Conservation (phyloP, 2,329 filamentous ascomycete genomes). For the Xylariaceae sp. region DNA sequence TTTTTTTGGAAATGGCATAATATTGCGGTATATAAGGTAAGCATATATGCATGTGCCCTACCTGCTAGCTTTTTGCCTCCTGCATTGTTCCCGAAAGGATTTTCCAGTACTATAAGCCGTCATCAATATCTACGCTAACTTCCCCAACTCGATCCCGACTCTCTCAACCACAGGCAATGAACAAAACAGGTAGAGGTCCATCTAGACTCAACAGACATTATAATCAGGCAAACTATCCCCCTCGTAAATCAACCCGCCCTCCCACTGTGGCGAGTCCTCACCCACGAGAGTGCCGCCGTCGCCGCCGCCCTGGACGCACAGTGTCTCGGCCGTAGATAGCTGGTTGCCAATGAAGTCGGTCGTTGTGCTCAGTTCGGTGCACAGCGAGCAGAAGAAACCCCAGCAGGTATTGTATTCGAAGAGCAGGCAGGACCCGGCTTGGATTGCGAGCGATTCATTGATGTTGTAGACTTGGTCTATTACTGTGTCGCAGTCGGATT, state of each 20-base stretch:
- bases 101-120: no score
- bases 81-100: no score
- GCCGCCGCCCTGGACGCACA: slow-evolving; percentile 33
- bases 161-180: no score
- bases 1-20: no score
- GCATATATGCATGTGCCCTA: no score
- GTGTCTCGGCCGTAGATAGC: slow-evolving; percentile 29
- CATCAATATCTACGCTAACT: no score
- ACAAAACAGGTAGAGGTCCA: not conserved
- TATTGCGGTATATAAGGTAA: no score
- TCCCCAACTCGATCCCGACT: no score
- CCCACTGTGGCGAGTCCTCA: slow-evolving; percentile 33
- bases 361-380: slow-evolving; percentile 30
- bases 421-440: slow-evolving; percentile 31
- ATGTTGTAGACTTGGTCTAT: slow-evolving; percentile 29
- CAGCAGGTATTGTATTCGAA: slow-evolving; percentile 34
- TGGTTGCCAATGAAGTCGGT: slow-evolving; percentile 35
- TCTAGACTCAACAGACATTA: slow-evolving; percentile 31
- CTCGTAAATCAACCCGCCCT: slow-evolving; percentile 32
- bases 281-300: slow-evolving; percentile 34
- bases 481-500: slow-evolving; percentile 32
- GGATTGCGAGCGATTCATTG: slow-evolving; percentile 28
- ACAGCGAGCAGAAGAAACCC: slow-evolving; percentile 38
- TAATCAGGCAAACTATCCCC: slow-evolving; percentile 29
- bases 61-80: no score